Evolutionary conservation across 805 yeast species (phyloP), one percentile per base, ranked within the genome.

Genomic region (Isabelozyma pseudorhagii): DNA sequence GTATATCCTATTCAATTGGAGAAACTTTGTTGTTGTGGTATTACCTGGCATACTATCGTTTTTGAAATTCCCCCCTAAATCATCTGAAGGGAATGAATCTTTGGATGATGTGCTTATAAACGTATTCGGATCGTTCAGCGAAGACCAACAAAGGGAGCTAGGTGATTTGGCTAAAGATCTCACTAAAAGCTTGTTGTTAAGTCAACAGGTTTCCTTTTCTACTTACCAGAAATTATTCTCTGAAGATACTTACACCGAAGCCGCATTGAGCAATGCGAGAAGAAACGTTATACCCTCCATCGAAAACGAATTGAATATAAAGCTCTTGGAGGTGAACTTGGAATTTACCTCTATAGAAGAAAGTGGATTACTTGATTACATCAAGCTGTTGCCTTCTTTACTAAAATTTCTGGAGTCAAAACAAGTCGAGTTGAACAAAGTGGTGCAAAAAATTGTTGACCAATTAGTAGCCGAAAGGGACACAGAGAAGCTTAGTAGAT

Each of bases 301-400:
- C 10, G 53, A 52, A 15, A 59, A 57, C 10, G 57, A 61, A 40
- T 61, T 72, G 48, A 58, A 62, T 41, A 62, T 67, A 8, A 72
- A 69, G 50, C 56, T 74, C 38, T 56, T 66, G 42, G 57, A 64
- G 44, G 55, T 69, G 28, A 71, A 69, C 52, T 49, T 68, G 18
- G 78, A 74, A 52, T 72, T 74, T 51, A 67, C 73, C 1, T 70
- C 77, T 1, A 52, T 74, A 10, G 72, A 69, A 44, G 79, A 74
- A 47, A 68, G 74, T 5, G 71, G 69, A 14, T 56, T 72, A 21
- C 46, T 67, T 5, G 70, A 66, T 18, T 65, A 57, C 46, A 52
- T 70, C 34, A 51, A 55, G 17, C 48, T 57, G 5, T 54, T 69
- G 17, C 56, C 64, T 1, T 27, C 42, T 3, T 50, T 53, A 38